Evolutionary conservation across 129 eudicot genomes (phyloP), one percentile per base, ranked within the genome.

Genomic region (Gnaphalium uliginosum): DNA sequence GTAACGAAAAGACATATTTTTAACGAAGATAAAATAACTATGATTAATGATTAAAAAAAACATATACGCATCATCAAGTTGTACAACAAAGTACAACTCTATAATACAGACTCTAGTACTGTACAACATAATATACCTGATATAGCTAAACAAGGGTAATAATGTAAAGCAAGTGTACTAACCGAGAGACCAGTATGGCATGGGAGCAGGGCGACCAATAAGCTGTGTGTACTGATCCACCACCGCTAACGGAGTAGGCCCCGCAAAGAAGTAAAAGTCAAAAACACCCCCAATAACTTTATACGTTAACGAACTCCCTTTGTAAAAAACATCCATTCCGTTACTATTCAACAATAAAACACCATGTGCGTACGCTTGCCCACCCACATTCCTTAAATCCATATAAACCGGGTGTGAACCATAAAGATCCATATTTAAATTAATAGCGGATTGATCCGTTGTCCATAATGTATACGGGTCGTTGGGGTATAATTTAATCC

Each of bases 141-240:
- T 29, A 21, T 37, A 41, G n/a, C n/a, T 14, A 37, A 18, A 8
- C 0, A 21, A 56, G 35, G 33, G 7, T 51, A 76, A 24, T 54
- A 0, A 19, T 43, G 57, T 33, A 63, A 5, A 14, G 2, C 8
- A 8, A 65, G 8, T 35, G 43, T 41, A 72, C 90, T 78, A 74
- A 95, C 99, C 99, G 26, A 95, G 84, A 37, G 99, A 82, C 99
- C 99, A 95, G 78, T 91, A 95, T 5, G 99, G 99, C 99, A 95
- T 95, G 3, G 99, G 90, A 8, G 99, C 97, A 6, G 99, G 99
- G 69, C 99, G 84, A 5, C 99, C 99, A 60, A 95, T 76, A 41
- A 95, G 82, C 78, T 76, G 84, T 17, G 99, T 95, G 27, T 95
- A 95, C 87, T 95, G 99, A 79, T 95, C 97, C 60, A 91, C 90